These are phyloP conservation scores for Elsinoe necatrix DNA, from an alignment of 2,329 filamentous ascomycete genomes.

Conservation along the genomic window DNA sequence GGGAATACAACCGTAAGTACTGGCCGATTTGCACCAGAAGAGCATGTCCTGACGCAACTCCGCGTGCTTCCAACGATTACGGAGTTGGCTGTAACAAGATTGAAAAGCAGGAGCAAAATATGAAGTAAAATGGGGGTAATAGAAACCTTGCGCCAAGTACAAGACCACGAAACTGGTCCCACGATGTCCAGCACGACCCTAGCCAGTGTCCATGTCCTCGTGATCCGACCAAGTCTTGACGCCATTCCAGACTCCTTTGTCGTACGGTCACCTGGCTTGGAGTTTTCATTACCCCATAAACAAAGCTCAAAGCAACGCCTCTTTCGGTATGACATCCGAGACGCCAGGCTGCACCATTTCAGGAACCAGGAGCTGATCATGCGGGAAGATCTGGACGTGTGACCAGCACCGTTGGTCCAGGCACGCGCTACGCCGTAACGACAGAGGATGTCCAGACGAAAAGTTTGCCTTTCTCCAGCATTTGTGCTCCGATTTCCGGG, in stretches of 20 bases:
- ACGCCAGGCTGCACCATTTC: not conserved
- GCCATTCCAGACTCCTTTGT: conserved; percentile 12
- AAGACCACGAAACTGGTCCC: not conserved
- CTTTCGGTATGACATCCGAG: conserved; percentile 11
- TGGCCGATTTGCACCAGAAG: not conserved
- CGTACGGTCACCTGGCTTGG: not conserved
- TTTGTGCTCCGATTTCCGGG: not conserved
- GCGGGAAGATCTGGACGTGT: conserved; percentile 12
- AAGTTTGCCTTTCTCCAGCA: not conserved
- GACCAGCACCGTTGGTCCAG: conserved; percentile 5
- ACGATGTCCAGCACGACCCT: conserved; percentile 1
- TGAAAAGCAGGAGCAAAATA: conserved; percentile 9
- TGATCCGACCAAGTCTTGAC: conserved; percentile 3
- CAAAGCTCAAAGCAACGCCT: conserved; percentile 11
- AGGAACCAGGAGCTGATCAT: conserved; percentile 12
- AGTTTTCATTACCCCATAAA: conserved; percentile 12
- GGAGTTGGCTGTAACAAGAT: conserved; percentile 6
- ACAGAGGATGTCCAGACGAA: not conserved
- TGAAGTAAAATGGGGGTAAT: conserved; percentile 17
- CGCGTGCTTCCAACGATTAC: conserved; percentile 1
- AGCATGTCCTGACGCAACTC: conserved; percentile 5
- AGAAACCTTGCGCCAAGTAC: conserved; percentile 9
- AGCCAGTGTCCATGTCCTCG: conserved; percentile 1
- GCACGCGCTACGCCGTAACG: conserved; percentile 1
- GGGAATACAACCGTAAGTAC: not conserved